Percentiles rank a stretch among this genome's conserved stretches.
Evolutionary conservation across 352 stramenopile species (phyloP).

Genomic region (Bremia lactucae): DNA sequence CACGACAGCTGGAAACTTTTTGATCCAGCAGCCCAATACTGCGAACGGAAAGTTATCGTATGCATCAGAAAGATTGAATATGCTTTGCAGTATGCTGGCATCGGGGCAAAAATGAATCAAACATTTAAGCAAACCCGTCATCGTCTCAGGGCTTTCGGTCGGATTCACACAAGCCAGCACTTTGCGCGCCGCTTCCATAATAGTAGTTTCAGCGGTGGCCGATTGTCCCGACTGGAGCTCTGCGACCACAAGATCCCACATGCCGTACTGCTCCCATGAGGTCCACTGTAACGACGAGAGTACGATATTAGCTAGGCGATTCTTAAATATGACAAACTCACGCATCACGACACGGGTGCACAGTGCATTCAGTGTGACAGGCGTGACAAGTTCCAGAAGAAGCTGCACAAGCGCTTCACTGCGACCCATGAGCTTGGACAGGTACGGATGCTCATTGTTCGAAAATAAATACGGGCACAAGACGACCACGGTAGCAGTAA

Average conservation of each 20-base stretch:
- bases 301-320: slow-evolving; percentile 56
- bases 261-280: slow-evolving; percentile 71
- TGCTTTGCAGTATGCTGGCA: slow-evolving; percentile 48
- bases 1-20: slow-evolving; percentile 52
- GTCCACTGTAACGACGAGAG: slow-evolving; percentile 72
- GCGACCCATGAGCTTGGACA: slow-evolving; percentile 48
- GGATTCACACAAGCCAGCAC: slow-evolving; percentile 67
- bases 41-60: slow-evolving; percentile 62
- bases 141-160: slow-evolving; percentile 53
- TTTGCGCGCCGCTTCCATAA: slow-evolving; percentile 66
- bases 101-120: slow-evolving; percentile 63
- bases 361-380: slow-evolving; percentile 43
- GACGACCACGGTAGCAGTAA: slow-evolving; percentile 44
- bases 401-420: slow-evolving; percentile 62
- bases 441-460: slow-evolving; percentile 49
- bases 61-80: slow-evolving; percentile 55
- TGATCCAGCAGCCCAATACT: slow-evolving; percentile 58
- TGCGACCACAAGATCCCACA: slow-evolving; percentile 69
- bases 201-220: slow-evolving; percentile 30
- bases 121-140: slow-evolving; percentile 69
- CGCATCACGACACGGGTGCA: slow-evolving; percentile 54
- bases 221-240: slow-evolving; percentile 41
- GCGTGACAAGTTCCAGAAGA: slow-evolving; percentile 49
- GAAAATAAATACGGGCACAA: slow-evolving; percentile 61
- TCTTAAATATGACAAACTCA: slow-evolving; percentile 66